Base-by-base conservation (phyloP, 139 green algal species). In the Chlorella sorokiniana region DNA sequence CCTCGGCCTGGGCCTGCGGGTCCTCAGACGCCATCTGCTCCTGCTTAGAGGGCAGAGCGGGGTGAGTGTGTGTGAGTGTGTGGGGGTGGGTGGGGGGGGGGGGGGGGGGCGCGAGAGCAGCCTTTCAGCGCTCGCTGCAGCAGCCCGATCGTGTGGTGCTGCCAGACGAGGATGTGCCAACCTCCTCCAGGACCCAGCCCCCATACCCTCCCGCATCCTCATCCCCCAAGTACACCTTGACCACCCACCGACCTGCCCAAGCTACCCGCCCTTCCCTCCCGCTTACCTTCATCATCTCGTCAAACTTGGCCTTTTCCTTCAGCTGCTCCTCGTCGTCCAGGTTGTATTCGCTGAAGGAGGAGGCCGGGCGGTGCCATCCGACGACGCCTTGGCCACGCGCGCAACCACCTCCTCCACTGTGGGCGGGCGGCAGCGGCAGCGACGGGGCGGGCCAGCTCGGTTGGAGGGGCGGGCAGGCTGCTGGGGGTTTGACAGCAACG, bases 1-100 rank as follows among this genome's bases (percentile, higher is more conserved):
- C 52, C 71, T 88, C 83, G 1, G 84, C 84, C 38, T 88, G 52
- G 29, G 89, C 86, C 80, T 89, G 83, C 1, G 64, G 76, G 75
- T 90, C 88, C 14, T 41, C 80, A 64, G 64, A 77, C 3, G 75
- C 48, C 71, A 79, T 65, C 52, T 84, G 35, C 71, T 84, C 83
- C 73, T 79, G 3, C 73, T 65, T 11, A 4, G 6, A 54, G 27
- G 27, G 16, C 56, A 65, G 18, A 29, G n/a, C 29, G 23, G 18
- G n/a, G 18, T 10, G 18, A n/a, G n/a, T n/a, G n/a, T n/a, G n/a
- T n/a, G n/a, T n/a, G n/a, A n/a, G n/a, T n/a, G n/a, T n/a, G n/a
- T n/a, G n/a, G n/a, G n/a, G n/a, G n/a, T n/a, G n/a, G n/a, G n/a
- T n/a, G n/a, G n/a, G n/a, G n/a, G n/a, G n/a, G n/a, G n/a, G n/a